These are phyloP conservation scores for Ophiocordyceps sinensis DNA, from an alignment of 2,329 filamentous ascomycete genomes.

Conservation along the genomic window DNA sequence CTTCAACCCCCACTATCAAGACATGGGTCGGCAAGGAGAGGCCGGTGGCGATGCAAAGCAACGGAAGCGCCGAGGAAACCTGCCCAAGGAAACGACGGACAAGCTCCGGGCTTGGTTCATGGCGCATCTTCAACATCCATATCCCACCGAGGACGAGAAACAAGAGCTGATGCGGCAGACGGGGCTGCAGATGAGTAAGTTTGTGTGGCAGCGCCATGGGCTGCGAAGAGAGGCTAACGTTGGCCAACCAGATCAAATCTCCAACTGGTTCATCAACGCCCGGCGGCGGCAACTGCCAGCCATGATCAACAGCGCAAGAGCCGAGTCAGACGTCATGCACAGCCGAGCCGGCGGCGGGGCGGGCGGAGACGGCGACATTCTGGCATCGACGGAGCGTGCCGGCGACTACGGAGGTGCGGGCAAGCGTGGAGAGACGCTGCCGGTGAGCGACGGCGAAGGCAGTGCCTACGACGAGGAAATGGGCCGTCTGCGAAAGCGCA, in stretches of 20 bases:
- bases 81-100: conserved; percentile 82
- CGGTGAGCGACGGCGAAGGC: conserved; percentile 32
- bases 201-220: conserved; percentile 3
- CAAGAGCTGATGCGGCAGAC: conserved; percentile 65
- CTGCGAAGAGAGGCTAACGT: not conserved
- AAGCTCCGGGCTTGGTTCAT: conserved; percentile 69
- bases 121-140: conserved; percentile 64
- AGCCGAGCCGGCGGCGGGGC: conserved; percentile 9
- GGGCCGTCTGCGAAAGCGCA: conserved; percentile 15
- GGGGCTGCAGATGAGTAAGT: conserved; percentile 63
- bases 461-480: conserved; percentile 30
- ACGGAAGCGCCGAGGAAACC: conserved; percentile 61
- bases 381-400: conserved; percentile 21
- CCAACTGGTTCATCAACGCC: conserved; percentile 73
- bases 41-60: conserved; percentile 32
- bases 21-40: conserved; percentile 27
- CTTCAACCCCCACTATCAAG: conserved; percentile 26
- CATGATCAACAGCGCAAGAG: conserved; percentile 42
- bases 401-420: conserved; percentile 1
- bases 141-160: conserved; percentile 81
- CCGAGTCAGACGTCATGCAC: conserved; percentile 33
- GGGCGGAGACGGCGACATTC: conserved; percentile 19
- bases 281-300: conserved; percentile 49
- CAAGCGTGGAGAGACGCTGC: conserved; percentile 19
- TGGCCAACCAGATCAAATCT: conserved; percentile 44